Evolutionary conservation across 2,329 filamentous ascomycete species (phyloP).

Genomic region (Trichoderma breve): DNA sequence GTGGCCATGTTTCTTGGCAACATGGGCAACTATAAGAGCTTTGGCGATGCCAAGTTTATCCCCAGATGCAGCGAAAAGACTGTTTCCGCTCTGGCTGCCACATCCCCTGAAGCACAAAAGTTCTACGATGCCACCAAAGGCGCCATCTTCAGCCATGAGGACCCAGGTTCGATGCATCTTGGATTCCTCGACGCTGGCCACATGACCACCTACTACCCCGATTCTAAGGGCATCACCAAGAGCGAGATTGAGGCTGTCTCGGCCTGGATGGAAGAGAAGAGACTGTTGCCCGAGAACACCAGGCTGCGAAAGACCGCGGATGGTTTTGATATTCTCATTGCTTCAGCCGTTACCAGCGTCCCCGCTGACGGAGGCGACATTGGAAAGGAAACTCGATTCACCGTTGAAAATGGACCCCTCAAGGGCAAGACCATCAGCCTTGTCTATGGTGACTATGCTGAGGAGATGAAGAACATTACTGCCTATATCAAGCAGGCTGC

Average conservation of each 20-base stretch:
- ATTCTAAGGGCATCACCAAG: constrained; percentile 71
- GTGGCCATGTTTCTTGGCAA: constrained; percentile 77
- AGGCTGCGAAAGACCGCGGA: constrained; percentile 65
- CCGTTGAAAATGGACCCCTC: constrained; percentile 56
- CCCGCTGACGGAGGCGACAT: constrained; percentile 65
- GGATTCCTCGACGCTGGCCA: constrained; percentile 74
- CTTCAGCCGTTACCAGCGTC: constrained; percentile 61
- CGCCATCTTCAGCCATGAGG: constrained; percentile 67
- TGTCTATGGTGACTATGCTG: constrained; percentile 70
- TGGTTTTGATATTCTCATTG: constrained; percentile 72
- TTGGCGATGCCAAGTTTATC: constrained; percentile 81
- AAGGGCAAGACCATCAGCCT: constrained; percentile 68
- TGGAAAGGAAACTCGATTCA: constrained; percentile 62
- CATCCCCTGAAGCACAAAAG: constrained; percentile 58
- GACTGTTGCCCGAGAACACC: constrained; percentile 73
- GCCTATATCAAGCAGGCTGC: constrained; percentile 66
- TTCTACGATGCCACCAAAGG: constrained; percentile 68
- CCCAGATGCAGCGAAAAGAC: constrained; percentile 65
- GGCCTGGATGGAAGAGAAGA: constrained; percentile 70
- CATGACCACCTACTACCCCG: constrained; percentile 79
- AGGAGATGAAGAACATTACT: constrained; percentile 68
- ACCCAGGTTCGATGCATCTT: constrained; percentile 67
- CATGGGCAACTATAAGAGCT: constrained; percentile 82
- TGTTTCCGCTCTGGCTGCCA: constrained; percentile 62
- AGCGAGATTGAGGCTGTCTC: constrained; percentile 70